These are phyloP conservation scores for Pythium dissotocum DNA, from an alignment of 352 stramenopile species.

Conservation along the genomic window DNA sequence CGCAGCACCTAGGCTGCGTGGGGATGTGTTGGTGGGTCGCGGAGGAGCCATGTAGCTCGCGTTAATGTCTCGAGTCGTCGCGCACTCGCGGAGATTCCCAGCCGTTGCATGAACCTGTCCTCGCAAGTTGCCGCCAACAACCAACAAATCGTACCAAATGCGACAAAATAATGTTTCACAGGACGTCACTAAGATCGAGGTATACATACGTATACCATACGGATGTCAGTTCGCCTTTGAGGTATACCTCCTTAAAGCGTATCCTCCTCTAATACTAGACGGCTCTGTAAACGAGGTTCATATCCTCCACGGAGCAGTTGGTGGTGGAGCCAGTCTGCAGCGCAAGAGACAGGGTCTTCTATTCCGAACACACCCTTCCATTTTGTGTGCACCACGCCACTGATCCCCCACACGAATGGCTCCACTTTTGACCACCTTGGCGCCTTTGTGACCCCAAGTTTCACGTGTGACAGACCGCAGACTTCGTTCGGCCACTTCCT, in stretches of 20 bases:
- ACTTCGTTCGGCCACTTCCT: neutral
- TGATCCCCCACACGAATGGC: conserved; percentile 8
- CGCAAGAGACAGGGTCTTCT: conserved; percentile 23
- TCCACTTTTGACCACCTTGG: conserved; percentile 14
- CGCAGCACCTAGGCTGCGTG: conserved; percentile 2
- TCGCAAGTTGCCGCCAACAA: conserved; percentile 28
- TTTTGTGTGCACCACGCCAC: conserved; percentile 23
- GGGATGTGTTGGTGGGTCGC: neutral
- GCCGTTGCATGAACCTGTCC: neutral
- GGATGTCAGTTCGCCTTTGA: too few relatives aligned
- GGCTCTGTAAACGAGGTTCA: neutral
- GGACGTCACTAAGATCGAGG: neutral
- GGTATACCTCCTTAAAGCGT: neutral
- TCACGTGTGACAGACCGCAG: conserved; percentile 26
- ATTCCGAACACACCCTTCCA: conserved; percentile 21
- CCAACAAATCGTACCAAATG: conserved; percentile 5
- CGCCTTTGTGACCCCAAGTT: neutral
- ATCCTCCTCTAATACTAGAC: neutral
- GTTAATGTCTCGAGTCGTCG: neutral
- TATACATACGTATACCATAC: conserved; percentile 9
- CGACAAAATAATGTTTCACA: conserved; percentile 13
- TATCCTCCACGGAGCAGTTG: neutral
- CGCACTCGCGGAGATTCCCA: neutral
- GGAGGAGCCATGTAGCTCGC: neutral
- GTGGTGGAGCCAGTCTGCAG: neutral